Conservation (phyloP, 768 basidiomycete genomes). For the Boletus coccyginus region DNA sequence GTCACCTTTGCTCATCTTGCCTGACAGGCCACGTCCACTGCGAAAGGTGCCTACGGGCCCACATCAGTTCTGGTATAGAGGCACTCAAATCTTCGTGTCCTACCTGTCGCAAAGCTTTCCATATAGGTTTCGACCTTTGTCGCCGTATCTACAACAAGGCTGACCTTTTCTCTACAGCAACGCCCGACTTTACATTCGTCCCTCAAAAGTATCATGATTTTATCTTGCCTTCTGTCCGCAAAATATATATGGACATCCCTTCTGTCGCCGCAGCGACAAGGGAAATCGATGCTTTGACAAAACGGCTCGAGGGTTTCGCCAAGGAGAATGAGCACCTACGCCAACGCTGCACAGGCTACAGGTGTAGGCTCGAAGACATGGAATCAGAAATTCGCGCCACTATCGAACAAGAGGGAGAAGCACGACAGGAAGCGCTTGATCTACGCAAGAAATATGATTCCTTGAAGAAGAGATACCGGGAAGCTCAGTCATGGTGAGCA, state of each 20-base stretch:
- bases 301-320: constrained; percentile 37
- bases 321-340: constrained; percentile 44
- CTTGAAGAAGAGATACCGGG: constrained; percentile 27
- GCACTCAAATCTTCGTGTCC: constrained; percentile 52
- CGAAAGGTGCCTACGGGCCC: constrained; percentile 49
- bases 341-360: constrained; percentile 41
- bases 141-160: not conserved
- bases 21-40: constrained; percentile 64
- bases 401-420: constrained; percentile 30
- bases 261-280: constrained; percentile 23
- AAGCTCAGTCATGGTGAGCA: constrained; percentile 15
- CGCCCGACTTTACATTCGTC: constrained; percentile 46
- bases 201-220: constrained; percentile 60
- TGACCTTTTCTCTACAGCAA: constrained; percentile 33
- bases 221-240: constrained; percentile 56
- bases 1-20: constrained; percentile 3
- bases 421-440: constrained; percentile 39
- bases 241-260: constrained; percentile 48
- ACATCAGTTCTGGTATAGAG: constrained; percentile 28
- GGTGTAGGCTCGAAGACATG: constrained; percentile 32
- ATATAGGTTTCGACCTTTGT: constrained; percentile 44
- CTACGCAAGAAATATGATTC: constrained; percentile 34
- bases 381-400: constrained; percentile 29
- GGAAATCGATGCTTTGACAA: constrained; percentile 37
- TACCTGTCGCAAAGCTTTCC: constrained; percentile 53